Percentiles rank a stretch among this genome's conserved stretches.
Conservation (phyloP, 2,329 filamentous ascomycete genomes). For the Cercospora zeina region DNA sequence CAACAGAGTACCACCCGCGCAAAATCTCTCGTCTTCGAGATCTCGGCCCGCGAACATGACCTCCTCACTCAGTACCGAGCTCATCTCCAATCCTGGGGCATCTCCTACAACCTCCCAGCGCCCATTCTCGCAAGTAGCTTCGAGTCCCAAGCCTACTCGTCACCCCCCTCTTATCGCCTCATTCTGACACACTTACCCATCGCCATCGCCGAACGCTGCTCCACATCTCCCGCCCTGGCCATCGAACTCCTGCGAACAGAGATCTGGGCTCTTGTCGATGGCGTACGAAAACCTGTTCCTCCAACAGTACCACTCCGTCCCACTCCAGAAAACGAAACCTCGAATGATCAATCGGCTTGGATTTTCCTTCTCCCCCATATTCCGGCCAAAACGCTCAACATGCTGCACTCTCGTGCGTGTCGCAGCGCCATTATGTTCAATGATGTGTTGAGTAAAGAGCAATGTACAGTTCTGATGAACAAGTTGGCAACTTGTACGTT, state of each 20-base stretch:
- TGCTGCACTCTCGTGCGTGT: constrained; percentile 74
- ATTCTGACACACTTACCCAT: constrained; percentile 64
- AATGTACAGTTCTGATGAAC: constrained; percentile 61
- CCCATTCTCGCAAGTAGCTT: background rate
- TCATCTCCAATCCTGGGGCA: constrained; percentile 73
- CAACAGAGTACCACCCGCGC: constrained; percentile 37
- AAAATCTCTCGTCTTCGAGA: constrained; percentile 63
- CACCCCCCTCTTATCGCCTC: constrained; percentile 21
- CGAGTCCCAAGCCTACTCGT: constrained; percentile 2
- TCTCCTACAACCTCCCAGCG: constrained; percentile 58
- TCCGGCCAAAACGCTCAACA: constrained; percentile 58
- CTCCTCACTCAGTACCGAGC: constrained; percentile 57
- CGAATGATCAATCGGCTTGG: constrained; percentile 15
- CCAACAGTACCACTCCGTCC: background rate
- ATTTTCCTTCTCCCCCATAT: constrained; percentile 23
- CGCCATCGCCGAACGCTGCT: constrained; percentile 74
- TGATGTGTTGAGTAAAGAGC: constrained; percentile 59
- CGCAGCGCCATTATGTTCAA: constrained; percentile 87
- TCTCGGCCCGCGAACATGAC: constrained; percentile 60
- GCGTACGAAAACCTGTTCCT: constrained; percentile 11
- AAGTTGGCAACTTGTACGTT: constrained; percentile 65
- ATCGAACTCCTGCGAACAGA: constrained; percentile 74
- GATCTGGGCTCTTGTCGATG: constrained; percentile 65
- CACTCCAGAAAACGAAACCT: background rate
- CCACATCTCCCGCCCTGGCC: constrained; percentile 67